Percentiles rank a stretch among this genome's conserved stretches.
Conservation (phyloP, 805 yeast species). For the Saccharomycopsis fodiens region DNA sequence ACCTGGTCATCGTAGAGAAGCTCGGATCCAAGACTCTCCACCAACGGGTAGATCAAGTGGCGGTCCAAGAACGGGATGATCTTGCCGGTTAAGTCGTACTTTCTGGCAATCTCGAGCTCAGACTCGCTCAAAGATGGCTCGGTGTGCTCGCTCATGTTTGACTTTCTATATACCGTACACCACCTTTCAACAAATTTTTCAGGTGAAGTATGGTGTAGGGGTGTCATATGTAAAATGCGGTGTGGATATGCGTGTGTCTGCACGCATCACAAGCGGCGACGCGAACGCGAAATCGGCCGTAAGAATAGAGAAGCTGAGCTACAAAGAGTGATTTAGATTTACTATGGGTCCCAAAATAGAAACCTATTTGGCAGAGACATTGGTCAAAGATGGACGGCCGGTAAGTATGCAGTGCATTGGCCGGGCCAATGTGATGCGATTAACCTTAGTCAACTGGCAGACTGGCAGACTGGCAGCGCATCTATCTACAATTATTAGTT, state of each 20-base stretch:
- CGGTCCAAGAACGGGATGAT: conserved; percentile 55
- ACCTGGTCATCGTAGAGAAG: conserved; percentile 38
- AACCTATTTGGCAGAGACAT: background rate
- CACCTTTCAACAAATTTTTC: background rate
- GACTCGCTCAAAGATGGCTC: conserved; percentile 22
- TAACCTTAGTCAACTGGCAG: too few relatives aligned
- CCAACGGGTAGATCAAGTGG: conserved; percentile 47
- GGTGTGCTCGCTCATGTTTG: conserved; percentile 13
- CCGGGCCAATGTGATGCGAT: too few relatives aligned
- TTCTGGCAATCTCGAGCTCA: conserved; percentile 36
- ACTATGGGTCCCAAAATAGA: background rate
- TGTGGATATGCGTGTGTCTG: background rate
- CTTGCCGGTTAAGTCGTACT: conserved; percentile 47
- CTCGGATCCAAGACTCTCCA: conserved; percentile 37
- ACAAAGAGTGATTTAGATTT: background rate
- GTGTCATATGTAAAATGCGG: background rate
- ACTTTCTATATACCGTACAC: conserved; percentile 10
- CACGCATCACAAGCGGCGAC: background rate
- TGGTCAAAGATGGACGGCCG: background rate
- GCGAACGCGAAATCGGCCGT: background rate
- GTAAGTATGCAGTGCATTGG: background rate
- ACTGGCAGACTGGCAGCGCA: too few relatives aligned
- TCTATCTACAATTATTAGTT: too few relatives aligned
- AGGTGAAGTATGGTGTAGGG: background rate
- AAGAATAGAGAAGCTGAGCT: too few relatives aligned